Percentiles rank a stretch among this genome's conserved stretches.
Conservation (phyloP, 148 eudicot species). For the Chenopodium suecicum region DNA sequence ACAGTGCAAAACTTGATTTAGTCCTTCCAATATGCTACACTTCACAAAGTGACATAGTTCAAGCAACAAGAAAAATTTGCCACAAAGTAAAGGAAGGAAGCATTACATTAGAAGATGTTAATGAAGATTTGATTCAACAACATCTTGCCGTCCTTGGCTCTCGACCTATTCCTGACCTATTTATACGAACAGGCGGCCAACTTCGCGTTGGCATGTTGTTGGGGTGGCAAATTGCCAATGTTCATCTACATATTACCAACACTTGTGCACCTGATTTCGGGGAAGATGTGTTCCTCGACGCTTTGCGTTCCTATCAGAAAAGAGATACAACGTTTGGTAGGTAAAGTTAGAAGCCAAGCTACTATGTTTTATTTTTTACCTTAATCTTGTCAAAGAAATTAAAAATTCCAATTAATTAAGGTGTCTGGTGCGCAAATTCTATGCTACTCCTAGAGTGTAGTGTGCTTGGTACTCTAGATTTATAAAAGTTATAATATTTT, state of each 20-base stretch:
- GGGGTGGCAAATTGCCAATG: slow-evolving; percentile 10
- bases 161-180: background rate
- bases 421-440: too few species aligned
- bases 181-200: slow-evolving; percentile 16
- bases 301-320: background rate
- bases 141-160: background rate
- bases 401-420: too few species aligned
- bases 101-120: background rate
- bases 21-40: too few species aligned
- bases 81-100: background rate
- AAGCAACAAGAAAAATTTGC: background rate
- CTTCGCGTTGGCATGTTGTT: slow-evolving; percentile 9
- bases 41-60: background rate
- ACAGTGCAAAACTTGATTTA: too few species aligned
- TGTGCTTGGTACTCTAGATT: too few species aligned
- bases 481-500: too few species aligned
- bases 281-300: slow-evolving; percentile 13
- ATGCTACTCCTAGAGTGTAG: too few species aligned
- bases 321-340: too few species aligned
- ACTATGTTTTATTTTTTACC: too few species aligned
- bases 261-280: slow-evolving; percentile 16
- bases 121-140: background rate
- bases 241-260: slow-evolving; percentile 9
- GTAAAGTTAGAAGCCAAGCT: too few species aligned
- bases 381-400: too few species aligned